phyloP scores from a whole-genome alignment of 208 protist species.

The Leishmania major region DNA sequence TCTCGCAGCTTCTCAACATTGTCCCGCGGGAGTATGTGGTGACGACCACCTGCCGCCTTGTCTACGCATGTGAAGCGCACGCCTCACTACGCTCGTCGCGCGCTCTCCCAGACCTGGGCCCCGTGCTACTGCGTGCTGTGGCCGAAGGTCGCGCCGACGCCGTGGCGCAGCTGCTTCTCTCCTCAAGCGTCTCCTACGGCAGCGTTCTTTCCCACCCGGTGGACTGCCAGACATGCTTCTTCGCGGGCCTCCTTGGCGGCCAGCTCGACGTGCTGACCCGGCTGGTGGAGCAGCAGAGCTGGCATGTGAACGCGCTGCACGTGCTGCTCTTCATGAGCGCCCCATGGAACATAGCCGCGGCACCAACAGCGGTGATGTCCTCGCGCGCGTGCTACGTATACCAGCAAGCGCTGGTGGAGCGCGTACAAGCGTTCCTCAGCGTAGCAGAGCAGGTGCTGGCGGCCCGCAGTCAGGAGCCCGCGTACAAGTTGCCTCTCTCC shows the following conservation, averaged over 20 bases:
- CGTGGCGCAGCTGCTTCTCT: conserved; percentile 60
- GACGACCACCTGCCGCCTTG: conserved; percentile 72
- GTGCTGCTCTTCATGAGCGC: conserved; percentile 54
- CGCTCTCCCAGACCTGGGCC: conserved; percentile 72
- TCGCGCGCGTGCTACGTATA: conserved; percentile 26
- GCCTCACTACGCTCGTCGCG: conserved; percentile 46
- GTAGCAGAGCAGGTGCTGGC: conserved; percentile 15
- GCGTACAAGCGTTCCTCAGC: conserved; percentile 19
- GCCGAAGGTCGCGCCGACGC: conserved; percentile 58
- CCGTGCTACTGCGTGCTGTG: conserved; percentile 71
- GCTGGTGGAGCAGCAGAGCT: conserved; percentile 65
- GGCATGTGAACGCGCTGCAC: conserved; percentile 63
- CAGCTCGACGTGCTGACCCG: conserved; percentile 64
- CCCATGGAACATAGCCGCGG: conserved; percentile 19
- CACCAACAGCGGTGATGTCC: not conserved
- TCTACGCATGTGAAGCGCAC: conserved; percentile 61
- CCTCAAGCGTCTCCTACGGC: conserved; percentile 68
- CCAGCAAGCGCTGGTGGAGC: conserved; percentile 18
- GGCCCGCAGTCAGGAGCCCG: not conserved
- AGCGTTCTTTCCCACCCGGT: conserved; percentile 40
- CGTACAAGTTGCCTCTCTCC: not conserved
- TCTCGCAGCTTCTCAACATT: conserved; percentile 78
- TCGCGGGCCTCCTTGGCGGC: conserved; percentile 60
- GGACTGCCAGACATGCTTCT: conserved; percentile 51
- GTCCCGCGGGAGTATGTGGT: conserved; percentile 78